phyloP scores from a whole-genome alignment of 23 red algal species.

The Cyanidioschyzon merolae region DNA sequence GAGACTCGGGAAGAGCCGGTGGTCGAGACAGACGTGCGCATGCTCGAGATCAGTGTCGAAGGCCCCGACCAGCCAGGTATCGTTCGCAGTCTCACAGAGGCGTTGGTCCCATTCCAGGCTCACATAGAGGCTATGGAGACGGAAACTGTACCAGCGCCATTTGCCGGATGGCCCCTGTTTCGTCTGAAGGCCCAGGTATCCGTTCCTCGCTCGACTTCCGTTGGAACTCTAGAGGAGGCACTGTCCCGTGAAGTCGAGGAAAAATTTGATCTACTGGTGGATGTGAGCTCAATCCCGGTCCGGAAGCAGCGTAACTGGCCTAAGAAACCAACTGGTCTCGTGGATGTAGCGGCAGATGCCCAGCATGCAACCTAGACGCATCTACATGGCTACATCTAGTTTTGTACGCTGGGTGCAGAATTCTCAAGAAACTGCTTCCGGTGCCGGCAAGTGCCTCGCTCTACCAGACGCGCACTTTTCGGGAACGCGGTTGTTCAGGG shows the following conservation, averaged over 20 bases:
- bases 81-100: conserved; percentile 41
- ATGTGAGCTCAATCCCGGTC: neutral
- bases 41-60: conserved; percentile 41
- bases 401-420: too few relatives aligned
- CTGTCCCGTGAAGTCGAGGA: conserved; percentile 7
- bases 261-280: neutral
- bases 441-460: too few relatives aligned
- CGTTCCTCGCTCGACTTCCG: conserved; percentile 21
- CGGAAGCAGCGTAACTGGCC: neutral
- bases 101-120: conserved; percentile 38
- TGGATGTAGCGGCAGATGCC: neutral
- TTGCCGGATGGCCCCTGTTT: conserved; percentile 73
- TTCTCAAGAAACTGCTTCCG: too few relatives aligned
- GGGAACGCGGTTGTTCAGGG: too few relatives aligned
- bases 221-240: neutral
- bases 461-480: too few relatives aligned
- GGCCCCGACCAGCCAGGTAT: conserved; percentile 75
- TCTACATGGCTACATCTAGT: too few relatives aligned
- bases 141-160: conserved; percentile 77
- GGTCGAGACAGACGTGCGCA: conserved; percentile 22
- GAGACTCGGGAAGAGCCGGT: conserved; percentile 25
- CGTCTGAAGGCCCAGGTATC: conserved; percentile 41
- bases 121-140: conserved; percentile 72
- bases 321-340: neutral
- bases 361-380: neutral